Evolutionary conservation across 345 rosid species (phyloP).

Genomic region (Passiflora organensis): DNA sequence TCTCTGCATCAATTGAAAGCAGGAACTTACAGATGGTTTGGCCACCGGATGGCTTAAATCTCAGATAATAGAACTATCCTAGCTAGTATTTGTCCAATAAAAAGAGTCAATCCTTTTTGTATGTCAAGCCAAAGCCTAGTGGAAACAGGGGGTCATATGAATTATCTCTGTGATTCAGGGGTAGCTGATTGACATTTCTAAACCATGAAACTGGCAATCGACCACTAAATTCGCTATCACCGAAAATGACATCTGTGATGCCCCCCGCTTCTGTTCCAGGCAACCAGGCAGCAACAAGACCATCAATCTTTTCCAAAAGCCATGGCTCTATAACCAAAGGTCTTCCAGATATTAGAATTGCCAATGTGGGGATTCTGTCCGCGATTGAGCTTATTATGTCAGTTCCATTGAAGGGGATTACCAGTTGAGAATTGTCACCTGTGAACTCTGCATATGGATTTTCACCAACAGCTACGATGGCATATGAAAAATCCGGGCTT

Average conservation of each 20-base stretch:
- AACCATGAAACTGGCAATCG: constrained; percentile 79
- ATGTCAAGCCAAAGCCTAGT: constrained; percentile 55
- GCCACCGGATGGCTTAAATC: too few relatives aligned
- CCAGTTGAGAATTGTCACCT: constrained; percentile 56
- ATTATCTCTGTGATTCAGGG: constrained; percentile 36
- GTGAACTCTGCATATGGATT: constrained; percentile 61
- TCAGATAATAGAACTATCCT: too few relatives aligned
- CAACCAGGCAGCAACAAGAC: constrained; percentile 82
- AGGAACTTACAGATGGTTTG: too few relatives aligned
- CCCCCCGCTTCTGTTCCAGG: constrained; percentile 84
- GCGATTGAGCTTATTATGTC: constrained; percentile 45
- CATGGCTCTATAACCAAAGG: constrained; percentile 60
- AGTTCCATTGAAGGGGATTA: constrained; percentile 57
- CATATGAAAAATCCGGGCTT: constrained; percentile 41
- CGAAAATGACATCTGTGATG: constrained; percentile 59
- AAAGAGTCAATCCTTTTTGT: constrained; percentile 3
- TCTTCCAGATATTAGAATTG: constrained; percentile 63
- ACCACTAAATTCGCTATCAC: constrained; percentile 54
- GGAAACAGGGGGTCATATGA: constrained; percentile 64
- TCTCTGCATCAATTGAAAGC: too few relatives aligned
- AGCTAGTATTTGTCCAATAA: constrained; percentile 4
- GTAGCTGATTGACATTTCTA: constrained; percentile 44
- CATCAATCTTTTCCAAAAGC: constrained; percentile 53
- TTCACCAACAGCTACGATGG: constrained; percentile 81
- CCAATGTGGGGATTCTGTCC: constrained; percentile 56